Evolutionary conservation across 1,284 basidiomycete species (phyloP).

Genomic region (Peniophora sp.): DNA sequence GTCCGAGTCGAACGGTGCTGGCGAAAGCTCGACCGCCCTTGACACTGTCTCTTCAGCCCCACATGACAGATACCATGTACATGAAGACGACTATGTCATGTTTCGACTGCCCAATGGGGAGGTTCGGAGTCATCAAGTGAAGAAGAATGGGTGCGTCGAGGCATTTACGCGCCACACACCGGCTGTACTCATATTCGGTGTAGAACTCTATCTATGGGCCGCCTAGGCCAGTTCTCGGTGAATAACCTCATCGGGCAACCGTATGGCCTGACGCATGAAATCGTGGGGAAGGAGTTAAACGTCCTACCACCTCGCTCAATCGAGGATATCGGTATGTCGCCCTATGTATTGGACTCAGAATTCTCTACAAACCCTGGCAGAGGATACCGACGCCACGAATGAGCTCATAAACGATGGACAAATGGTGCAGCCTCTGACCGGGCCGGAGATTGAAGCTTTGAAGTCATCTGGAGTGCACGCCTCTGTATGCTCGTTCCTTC

Average conservation of each 20-base stretch:
- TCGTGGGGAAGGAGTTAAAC: slow-evolving; percentile 58
- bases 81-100: slow-evolving; percentile 56
- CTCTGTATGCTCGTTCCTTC: slow-evolving; percentile 37
- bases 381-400: slow-evolving; percentile 87
- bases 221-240: slow-evolving; percentile 65
- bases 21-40: not conserved
- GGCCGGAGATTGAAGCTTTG: slow-evolving; percentile 74
- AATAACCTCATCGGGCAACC: slow-evolving; percentile 65
- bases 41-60: not conserved
- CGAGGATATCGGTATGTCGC: slow-evolving; percentile 59
- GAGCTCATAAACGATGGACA: slow-evolving; percentile 81
- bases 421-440: slow-evolving; percentile 70
- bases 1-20: not conserved
- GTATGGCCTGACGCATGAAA: slow-evolving; percentile 75
- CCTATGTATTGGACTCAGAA: slow-evolving; percentile 12
- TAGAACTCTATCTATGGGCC: slow-evolving; percentile 62
- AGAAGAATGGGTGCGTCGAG: slow-evolving; percentile 52
- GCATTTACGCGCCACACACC: not conserved
- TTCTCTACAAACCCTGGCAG: slow-evolving; percentile 29
- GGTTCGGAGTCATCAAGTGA: slow-evolving; percentile 55
- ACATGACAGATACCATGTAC: slow-evolving; percentile 25
- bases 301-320: slow-evolving; percentile 54
- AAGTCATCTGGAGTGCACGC: slow-evolving; percentile 72
- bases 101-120: slow-evolving; percentile 65
- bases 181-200: slow-evolving; percentile 11